These are phyloP conservation scores for Babesia caballi DNA, from an alignment of 169 alveolate genomes.

Conservation along the genomic window DNA sequence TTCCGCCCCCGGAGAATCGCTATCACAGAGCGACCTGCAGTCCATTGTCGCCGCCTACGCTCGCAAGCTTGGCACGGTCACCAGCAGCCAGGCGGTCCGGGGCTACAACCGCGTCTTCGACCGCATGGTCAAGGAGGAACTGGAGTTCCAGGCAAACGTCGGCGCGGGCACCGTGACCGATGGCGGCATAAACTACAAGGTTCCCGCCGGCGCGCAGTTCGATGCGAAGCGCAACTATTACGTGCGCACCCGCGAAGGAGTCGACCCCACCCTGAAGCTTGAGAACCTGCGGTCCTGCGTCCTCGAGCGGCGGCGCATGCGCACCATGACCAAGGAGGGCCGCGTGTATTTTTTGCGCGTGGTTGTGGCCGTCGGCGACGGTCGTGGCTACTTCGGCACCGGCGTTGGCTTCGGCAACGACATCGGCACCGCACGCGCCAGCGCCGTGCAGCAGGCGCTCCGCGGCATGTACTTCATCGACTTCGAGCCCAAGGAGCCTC, in stretches of 20 bases:
- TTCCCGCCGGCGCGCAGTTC: conserved; percentile 58
- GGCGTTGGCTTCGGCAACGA: conserved; percentile 80
- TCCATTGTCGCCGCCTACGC: background rate
- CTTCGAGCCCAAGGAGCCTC: conserved; percentile 70
- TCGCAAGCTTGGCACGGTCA: background rate
- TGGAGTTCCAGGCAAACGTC: conserved; percentile 21
- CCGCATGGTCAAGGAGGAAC: conserved; percentile 26
- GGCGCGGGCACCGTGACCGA: conserved; percentile 13
- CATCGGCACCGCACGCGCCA: conserved; percentile 68
- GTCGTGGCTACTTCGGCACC: conserved; percentile 75
- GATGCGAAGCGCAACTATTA: conserved; percentile 51
- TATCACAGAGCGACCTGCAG: background rate
- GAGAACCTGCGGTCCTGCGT: conserved; percentile 72
- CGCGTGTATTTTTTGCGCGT: conserved; percentile 75
- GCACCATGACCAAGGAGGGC: conserved; percentile 79
- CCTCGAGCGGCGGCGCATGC: conserved; percentile 70
- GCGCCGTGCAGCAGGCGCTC: conserved; percentile 70
- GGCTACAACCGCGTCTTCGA: conserved; percentile 30
- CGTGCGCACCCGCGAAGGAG: conserved; percentile 66
- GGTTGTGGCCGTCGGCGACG: conserved; percentile 74
- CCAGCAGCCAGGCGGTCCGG: background rate
- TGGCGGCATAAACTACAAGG: conserved; percentile 37
- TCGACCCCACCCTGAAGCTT: conserved; percentile 71
- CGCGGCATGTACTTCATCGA: conserved; percentile 73
- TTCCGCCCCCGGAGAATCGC: background rate